These are phyloP conservation scores for Moelleriella libera DNA, from an alignment of 2,329 filamentous ascomycete species.

Conservation along the genomic window DNA sequence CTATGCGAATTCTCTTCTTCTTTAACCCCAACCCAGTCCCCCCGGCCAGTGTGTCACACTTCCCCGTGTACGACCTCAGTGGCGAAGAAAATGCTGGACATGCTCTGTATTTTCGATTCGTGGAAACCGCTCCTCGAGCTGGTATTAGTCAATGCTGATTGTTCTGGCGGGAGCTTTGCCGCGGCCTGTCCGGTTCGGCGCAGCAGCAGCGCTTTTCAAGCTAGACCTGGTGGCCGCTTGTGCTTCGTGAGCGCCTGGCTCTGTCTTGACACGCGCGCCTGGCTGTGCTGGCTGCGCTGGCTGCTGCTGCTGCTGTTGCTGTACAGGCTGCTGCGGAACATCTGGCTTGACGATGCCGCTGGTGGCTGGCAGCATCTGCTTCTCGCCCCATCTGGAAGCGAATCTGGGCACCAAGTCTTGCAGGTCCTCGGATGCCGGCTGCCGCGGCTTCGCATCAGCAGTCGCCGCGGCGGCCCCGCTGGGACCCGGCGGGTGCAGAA, in stretches of 20 bases:
- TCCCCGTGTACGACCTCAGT: no score
- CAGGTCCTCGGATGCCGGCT: conserved; percentile 11
- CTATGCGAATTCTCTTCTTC: no score
- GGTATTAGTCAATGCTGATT: conserved; percentile 4
- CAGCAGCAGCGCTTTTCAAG: conserved; percentile 10
- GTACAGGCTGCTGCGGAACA: conserved; percentile 6
- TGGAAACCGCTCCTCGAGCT: not conserved
- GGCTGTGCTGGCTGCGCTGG: no score
- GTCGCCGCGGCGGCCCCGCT: no score
- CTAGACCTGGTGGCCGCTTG: conserved; percentile 14
- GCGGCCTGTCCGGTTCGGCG: conserved; percentile 12
- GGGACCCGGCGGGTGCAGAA: conserved; percentile 11
- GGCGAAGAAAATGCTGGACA: no score
- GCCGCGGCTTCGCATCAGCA: conserved; percentile 1
- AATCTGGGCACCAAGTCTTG: conserved; percentile 24
- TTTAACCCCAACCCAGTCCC: no score
- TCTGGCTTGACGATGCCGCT: conserved; percentile 26
- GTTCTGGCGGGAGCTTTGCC: conserved; percentile 5
- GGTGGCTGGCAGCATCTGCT: conserved; percentile 29
- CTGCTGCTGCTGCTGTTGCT: no score
- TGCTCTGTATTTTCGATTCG: conserved; percentile 3
- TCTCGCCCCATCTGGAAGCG: conserved; percentile 26
- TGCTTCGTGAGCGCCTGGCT: conserved; percentile 9
- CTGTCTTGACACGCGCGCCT: no score
- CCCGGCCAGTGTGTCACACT: no score